phyloP scores from a whole-genome alignment of 345 rosid species.

The Barbarea vulgaris region DNA sequence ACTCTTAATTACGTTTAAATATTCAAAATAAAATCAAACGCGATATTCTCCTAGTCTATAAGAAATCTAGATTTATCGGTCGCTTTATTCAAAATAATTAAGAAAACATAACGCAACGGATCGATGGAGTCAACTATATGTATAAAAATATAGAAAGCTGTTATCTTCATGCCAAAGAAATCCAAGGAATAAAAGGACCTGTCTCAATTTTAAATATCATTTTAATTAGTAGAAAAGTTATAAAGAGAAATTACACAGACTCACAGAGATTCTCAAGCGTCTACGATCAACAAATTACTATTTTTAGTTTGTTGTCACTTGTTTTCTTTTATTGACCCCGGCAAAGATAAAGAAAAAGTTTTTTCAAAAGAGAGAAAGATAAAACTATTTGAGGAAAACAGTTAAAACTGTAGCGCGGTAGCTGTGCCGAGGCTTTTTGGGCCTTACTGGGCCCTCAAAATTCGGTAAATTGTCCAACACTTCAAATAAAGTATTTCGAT shows the following conservation, averaged over 20 bases:
- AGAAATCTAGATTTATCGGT: slow-evolving; percentile 39
- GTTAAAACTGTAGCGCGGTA: not conserved
- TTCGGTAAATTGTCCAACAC: not conserved
- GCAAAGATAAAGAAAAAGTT: not conserved
- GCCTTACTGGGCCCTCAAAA: not conserved
- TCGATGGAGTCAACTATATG: slow-evolving; percentile 36
- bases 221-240: slow-evolving; percentile 4
- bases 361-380: not conserved
- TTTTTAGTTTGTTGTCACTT: not conserved
- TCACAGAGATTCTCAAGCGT: not conserved
- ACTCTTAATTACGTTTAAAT: slow-evolving; percentile 8
- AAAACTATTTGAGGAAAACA: not conserved
- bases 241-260: slow-evolving; percentile 2
- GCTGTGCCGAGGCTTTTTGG: not conserved
- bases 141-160: slow-evolving; percentile 20
- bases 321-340: not conserved
- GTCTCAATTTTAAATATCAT: not conserved
- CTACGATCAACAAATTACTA: not conserved
- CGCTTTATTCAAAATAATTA: slow-evolving; percentile 25
- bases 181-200: slow-evolving; percentile 36
- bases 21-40: slow-evolving; percentile 32
- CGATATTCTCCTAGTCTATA: slow-evolving; percentile 39
- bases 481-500: not conserved
- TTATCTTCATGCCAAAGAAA: slow-evolving; percentile 41
- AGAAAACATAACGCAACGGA: slow-evolving; percentile 25